Base-by-base conservation (phyloP, 257 asterid species). In the Avicennia marina region DNA sequence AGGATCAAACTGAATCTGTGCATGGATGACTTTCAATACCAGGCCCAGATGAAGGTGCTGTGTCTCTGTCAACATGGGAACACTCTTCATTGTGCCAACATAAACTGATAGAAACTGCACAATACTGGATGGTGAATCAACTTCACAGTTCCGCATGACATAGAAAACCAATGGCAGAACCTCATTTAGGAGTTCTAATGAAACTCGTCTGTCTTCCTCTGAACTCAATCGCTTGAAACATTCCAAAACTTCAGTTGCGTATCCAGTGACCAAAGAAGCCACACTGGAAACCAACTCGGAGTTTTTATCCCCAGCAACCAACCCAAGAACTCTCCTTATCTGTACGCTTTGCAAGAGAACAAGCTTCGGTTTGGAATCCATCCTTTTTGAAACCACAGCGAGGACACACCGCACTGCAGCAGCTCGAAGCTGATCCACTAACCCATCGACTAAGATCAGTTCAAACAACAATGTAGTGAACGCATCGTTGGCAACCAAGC, bases 31-130 rank as follows among this genome's bases (percentile, higher is more conserved):
- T 74, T 89, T 96, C 73, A 93, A 73, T 68, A 93, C 86, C 66
- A 84, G 89, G 48, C 88, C 75, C 54, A 93, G 63, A 29, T 93
- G 99, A 64, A 61, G 81, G 71, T 78, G 69, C 58, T 93, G 96
- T 6, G 77, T 69, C 70, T 89, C 91, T 2, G 91, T 77, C 76
- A 93, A 65, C 3, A 69, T 63, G 16, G 91, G 64, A 34, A 66
- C 72, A 62, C 66, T 78, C 81, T 77, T 93, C 97, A 89, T 86
- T 38, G 94, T 93, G 74, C 84, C 80, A 63, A 89, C 90, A 70
- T 93, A 93, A 42, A 63, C 84, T 22, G 94, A 86, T 44, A 93
- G 94, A 75, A 93, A 93, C 71, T 89, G 97, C 68, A 89, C 83
- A 48, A 76, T 66, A 77, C 86, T 86, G 76, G 84, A 82, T 16